A percentile compares a stretch with the other conserved stretches of the same genome.
Conservation (phyloP, 2,329 filamentous ascomycete genomes). For the Curvularia verruculosa region DNA sequence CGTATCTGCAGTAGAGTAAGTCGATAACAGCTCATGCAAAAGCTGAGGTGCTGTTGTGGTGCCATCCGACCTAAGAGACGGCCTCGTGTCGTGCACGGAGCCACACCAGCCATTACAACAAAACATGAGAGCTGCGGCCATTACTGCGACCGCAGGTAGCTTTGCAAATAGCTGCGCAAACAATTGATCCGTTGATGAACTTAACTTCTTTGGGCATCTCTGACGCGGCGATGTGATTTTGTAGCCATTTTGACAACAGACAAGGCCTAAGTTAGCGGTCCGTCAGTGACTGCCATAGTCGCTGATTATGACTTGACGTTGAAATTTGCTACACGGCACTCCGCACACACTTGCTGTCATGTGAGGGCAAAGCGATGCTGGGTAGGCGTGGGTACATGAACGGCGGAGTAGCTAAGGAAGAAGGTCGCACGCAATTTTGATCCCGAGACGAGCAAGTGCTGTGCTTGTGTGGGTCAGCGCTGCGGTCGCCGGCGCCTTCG, state of each 20-base stretch:
- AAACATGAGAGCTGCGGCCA: conserved; percentile 44
- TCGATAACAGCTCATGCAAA: conserved; percentile 25
- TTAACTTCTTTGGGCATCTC: conserved; percentile 26
- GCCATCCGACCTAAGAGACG: conserved; percentile 30
- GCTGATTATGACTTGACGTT: conserved; percentile 43
- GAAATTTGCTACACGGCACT: conserved; percentile 49
- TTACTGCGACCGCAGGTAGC: conserved; percentile 38
- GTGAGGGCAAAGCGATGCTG: conserved; percentile 49
- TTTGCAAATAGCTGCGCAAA: conserved; percentile 40
- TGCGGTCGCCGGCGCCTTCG: conserved; percentile 37
- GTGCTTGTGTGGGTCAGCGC: conserved; percentile 46
- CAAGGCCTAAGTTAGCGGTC: conserved; percentile 27
- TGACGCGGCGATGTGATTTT: conserved; percentile 25
- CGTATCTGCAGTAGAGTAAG: conserved; percentile 23
- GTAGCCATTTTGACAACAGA: conserved; percentile 26
- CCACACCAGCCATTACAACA: conserved; percentile 43
- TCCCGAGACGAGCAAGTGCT: conserved; percentile 45
- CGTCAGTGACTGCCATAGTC: conserved; percentile 15
- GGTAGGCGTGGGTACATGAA: conserved; percentile 45
- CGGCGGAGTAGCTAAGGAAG: conserved; percentile 37
- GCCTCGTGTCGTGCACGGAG: conserved; percentile 38
- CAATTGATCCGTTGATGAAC: conserved; percentile 38
- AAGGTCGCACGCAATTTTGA: conserved; percentile 49
- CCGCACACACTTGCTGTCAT: conserved; percentile 47
- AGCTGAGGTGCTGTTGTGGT: conserved; percentile 38